Conservation (phyloP, 495 filamentous ascomycete genomes). For the Neohortaea acidophila region DNA sequence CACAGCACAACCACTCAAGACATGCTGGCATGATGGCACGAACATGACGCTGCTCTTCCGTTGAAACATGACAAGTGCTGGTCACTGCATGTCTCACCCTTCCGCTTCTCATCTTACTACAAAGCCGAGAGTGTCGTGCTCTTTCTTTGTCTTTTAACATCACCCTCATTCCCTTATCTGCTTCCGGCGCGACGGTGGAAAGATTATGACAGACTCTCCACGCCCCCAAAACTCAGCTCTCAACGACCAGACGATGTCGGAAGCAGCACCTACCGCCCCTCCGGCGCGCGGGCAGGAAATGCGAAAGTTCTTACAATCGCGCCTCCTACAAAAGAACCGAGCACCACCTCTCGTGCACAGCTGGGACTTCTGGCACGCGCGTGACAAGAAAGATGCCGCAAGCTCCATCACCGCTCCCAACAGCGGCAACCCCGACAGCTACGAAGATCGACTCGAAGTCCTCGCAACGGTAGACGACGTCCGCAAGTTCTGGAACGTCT, state of each 20-base stretch:
- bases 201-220: constrained; percentile 5
- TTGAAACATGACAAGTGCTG: no score
- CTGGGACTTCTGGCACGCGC: constrained; percentile 47
- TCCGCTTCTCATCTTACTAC: no score
- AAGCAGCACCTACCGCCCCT: constrained; percentile 19
- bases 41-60: no score
- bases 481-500: constrained; percentile 74
- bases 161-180: no score
- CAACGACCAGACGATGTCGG: no score
- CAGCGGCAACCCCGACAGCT: constrained; percentile 39
- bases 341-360: constrained; percentile 37
- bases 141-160: no score
- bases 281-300: constrained; percentile 28
- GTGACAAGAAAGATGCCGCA: constrained; percentile 23
- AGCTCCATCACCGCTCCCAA: constrained; percentile 5
- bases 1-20: no score
- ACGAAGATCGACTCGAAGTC: constrained; percentile 50
- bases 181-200: no score
- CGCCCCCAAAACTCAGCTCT: no score
- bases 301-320: constrained; percentile 26
- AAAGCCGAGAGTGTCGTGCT: no score
- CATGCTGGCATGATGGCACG: no score
- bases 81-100: no score
- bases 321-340: constrained; percentile 35
- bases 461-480: constrained; percentile 55